phyloP scores from a whole-genome alignment of 768 basidiomycete species.

The Inosperma sp. region DNA sequence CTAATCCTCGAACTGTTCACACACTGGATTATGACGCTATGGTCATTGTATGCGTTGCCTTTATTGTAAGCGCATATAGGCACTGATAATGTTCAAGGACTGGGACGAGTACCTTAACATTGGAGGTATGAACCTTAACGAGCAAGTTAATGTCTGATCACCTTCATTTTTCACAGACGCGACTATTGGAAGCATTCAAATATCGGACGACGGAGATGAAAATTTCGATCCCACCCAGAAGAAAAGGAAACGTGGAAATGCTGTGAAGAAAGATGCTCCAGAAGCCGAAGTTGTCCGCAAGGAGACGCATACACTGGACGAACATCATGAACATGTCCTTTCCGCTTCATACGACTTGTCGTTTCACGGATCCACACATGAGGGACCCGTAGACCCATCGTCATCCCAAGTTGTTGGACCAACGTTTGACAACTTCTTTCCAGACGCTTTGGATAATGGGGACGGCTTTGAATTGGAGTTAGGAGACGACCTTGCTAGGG shows the following conservation, averaged over 20 bases:
- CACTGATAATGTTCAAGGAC: slow-evolving; percentile 35
- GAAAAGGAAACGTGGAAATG: slow-evolving; percentile 18
- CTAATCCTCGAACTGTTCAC: slow-evolving; percentile 46
- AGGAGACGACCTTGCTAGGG: slow-evolving; percentile 72
- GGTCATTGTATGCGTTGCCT: slow-evolving; percentile 43
- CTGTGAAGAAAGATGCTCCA: slow-evolving; percentile 29
- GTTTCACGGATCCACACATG: slow-evolving; percentile 38
- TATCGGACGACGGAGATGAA: slow-evolving; percentile 38
- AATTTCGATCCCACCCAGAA: slow-evolving; percentile 43
- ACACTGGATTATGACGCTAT: slow-evolving; percentile 62
- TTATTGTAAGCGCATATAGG: not conserved
- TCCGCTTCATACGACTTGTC: slow-evolving; percentile 64
- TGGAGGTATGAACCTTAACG: slow-evolving; percentile 30
- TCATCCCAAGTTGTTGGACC: slow-evolving; percentile 51
- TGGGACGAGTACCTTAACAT: slow-evolving; percentile 61
- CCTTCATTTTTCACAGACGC: slow-evolving; percentile 10
- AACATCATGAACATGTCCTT: slow-evolving; percentile 64
- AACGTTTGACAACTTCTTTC: slow-evolving; percentile 49
- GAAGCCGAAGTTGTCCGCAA: slow-evolving; percentile 44
- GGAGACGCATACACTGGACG: slow-evolving; percentile 61
- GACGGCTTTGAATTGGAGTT: slow-evolving; percentile 35
- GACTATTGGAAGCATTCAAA: not conserved
- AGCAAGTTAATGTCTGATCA: not conserved
- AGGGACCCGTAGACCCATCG: slow-evolving; percentile 33
- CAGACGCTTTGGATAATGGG: slow-evolving; percentile 53